phyloP scores from a whole-genome alignment of 208 protist genomes.

The Blechomonas ayalai region DNA sequence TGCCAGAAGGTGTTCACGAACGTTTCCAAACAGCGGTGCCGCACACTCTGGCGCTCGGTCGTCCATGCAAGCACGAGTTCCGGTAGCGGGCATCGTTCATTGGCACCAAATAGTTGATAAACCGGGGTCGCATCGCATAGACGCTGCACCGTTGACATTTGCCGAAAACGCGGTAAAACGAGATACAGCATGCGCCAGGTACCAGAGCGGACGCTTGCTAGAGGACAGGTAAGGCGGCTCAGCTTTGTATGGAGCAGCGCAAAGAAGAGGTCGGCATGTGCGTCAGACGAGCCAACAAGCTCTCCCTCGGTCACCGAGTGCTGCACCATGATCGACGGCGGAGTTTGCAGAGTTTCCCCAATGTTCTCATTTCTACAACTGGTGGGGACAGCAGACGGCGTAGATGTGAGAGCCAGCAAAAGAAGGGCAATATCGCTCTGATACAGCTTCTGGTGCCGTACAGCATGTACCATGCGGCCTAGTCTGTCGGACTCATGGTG shows the following conservation, averaged over 20 bases:
- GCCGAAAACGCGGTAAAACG: constrained; percentile 24
- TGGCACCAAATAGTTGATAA: constrained; percentile 48
- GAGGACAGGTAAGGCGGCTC: constrained; percentile 13
- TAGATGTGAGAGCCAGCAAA: constrained; percentile 45
- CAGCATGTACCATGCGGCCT: not conserved
- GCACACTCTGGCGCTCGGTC: constrained; percentile 8
- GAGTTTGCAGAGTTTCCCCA: too few species aligned
- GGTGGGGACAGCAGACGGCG: too few species aligned
- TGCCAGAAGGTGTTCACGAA: constrained; percentile 55
- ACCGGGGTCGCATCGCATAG: constrained; percentile 36
- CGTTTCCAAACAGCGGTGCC: constrained; percentile 22
- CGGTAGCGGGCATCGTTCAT: constrained; percentile 43
- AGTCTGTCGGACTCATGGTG: not conserved
- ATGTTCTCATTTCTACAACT: too few species aligned
- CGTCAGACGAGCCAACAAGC: constrained; percentile 15
- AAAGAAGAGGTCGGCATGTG: constrained; percentile 37
- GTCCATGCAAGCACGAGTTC: constrained; percentile 48
- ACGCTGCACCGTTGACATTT: constrained; percentile 3
- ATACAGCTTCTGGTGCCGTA: constrained; percentile 51
- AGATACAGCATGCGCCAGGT: constrained; percentile 32
- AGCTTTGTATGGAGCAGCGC: constrained; percentile 42
- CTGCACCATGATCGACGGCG: not conserved
- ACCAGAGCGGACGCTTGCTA: constrained; percentile 19
- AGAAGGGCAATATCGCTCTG: constrained; percentile 81
- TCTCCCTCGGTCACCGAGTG: not conserved